A percentile compares a stretch with the other conserved stretches of the same genome.
These are phyloP conservation scores for Penicillium sp. DNA, from an alignment of 2,329 filamentous ascomycete species.

Conservation along the genomic window DNA sequence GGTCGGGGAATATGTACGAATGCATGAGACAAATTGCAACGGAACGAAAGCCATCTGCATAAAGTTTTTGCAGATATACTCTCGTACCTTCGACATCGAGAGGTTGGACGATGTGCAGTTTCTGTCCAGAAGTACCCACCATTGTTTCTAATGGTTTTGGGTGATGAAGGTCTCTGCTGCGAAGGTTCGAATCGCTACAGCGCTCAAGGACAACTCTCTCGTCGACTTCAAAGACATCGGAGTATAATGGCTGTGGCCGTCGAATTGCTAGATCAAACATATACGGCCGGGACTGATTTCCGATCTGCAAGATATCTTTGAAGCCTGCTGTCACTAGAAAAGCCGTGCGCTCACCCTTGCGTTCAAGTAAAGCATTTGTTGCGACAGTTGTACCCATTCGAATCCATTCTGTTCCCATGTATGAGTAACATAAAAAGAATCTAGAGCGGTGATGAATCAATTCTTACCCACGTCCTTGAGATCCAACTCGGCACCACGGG, in stretches of 20 bases:
- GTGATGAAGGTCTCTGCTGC: constrained; percentile 2
- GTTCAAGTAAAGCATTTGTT: constrained; percentile 82
- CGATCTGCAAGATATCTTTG: constrained; percentile 79
- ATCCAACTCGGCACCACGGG: constrained; percentile 17
- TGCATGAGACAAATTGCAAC: constrained; percentile 60
- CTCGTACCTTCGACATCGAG: constrained; percentile 58
- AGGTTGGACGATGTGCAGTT: constrained; percentile 67
- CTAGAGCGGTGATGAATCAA: not conserved
- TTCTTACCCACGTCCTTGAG: constrained; percentile 5
- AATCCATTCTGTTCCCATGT: constrained; percentile 50
- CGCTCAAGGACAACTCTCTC: constrained; percentile 65
- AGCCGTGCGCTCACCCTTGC: constrained; percentile 84
- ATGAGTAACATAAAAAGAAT: not conserved
- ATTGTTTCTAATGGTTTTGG: constrained; percentile 60
- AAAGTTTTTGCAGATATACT: not conserved
- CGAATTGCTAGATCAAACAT: constrained; percentile 86
- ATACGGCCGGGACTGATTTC: constrained; percentile 82
- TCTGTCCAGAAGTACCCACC: constrained; percentile 63
- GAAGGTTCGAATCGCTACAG: constrained; percentile 63
- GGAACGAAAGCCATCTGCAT: constrained; percentile 67
- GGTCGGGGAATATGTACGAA: constrained; percentile 7
- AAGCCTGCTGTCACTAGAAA: constrained; percentile 83
- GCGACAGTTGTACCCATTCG: constrained; percentile 94
- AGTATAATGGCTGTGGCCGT: constrained; percentile 81
- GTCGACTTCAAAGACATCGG: constrained; percentile 76